Evolutionary conservation across 495 filamentous ascomycete genomes (phyloP).

Genomic region (Aspergillus panamensis): DNA sequence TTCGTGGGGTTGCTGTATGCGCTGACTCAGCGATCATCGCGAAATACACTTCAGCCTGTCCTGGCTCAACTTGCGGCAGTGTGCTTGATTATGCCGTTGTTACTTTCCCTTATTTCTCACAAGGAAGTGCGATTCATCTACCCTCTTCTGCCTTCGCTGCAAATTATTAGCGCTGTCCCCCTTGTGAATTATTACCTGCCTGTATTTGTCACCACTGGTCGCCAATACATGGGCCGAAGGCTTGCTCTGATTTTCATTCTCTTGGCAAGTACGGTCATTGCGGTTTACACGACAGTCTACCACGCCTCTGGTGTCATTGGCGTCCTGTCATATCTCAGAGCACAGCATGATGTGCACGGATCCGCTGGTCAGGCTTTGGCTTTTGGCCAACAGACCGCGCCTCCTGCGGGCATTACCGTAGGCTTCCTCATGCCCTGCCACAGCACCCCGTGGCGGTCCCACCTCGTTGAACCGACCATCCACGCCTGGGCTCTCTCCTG

Average conservation of each 20-base stretch:
- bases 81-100: constrained; percentile 54
- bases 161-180: constrained; percentile 70
- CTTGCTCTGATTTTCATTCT: constrained; percentile 57
- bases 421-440: constrained; percentile 98
- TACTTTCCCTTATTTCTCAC: constrained; percentile 79
- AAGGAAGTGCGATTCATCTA: constrained; percentile 99
- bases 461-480: constrained; percentile 70
- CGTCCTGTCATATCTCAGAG: constrained; percentile 69
- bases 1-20: constrained; percentile 60
- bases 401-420: constrained; percentile 51
- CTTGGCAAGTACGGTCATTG: constrained; percentile 64
- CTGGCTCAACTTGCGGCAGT: constrained; percentile 58
- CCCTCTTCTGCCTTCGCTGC: constrained; percentile 81
- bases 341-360: constrained; percentile 59
- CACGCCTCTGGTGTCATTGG: constrained; percentile 77
- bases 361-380: constrained; percentile 13
- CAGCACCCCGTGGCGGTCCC: constrained; percentile 92
- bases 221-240: constrained; percentile 41
- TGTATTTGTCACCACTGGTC: constrained; percentile 30
- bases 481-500: constrained; percentile 85
- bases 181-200: constrained; percentile 62
- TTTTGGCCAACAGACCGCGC: not conserved
- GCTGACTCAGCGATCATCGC: constrained; percentile 32
- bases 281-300: constrained; percentile 65
- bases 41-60: constrained; percentile 33